phyloP scores from a whole-genome alignment of 2,329 filamentous ascomycete genomes.

The Celoporthe dispersa region DNA sequence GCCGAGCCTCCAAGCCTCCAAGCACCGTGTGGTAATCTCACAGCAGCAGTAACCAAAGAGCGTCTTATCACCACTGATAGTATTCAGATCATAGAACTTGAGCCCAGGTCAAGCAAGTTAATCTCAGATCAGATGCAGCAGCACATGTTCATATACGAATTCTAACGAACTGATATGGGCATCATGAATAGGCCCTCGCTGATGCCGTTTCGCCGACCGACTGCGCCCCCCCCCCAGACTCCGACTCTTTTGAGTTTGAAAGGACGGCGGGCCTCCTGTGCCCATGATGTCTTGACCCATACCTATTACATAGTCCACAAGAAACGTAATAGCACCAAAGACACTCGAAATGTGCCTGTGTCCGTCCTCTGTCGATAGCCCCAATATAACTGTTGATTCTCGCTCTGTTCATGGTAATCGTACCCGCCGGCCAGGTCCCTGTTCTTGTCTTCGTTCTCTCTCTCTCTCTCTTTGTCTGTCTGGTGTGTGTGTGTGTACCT shows the following conservation, averaged over 20 bases:
- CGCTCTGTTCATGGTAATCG: neutral
- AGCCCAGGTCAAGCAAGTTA: neutral
- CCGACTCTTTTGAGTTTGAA: neutral
- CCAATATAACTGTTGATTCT: neutral
- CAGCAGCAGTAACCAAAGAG: no score
- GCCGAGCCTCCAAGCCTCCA: no score
- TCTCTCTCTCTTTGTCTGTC: no score
- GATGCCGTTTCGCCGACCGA: neutral
- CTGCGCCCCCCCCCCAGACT: neutral
- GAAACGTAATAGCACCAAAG: neutral
- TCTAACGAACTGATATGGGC: neutral
- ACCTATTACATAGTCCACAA: neutral
- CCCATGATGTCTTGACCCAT: neutral
- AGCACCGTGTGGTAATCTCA: no score
- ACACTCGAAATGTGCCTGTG: neutral
- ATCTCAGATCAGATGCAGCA: neutral
- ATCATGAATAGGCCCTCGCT: neutral
- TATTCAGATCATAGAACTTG: no score
- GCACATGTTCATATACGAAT: neutral
- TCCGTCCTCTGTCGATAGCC: neutral
- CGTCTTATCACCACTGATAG: no score
- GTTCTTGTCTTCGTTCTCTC: neutral
- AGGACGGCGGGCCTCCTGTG: neutral
- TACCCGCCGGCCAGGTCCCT: neutral
- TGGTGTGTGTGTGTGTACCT: neutral